Conservation (phyloP, 257 asterid genomes). For the Marsdenia floribunda region DNA sequence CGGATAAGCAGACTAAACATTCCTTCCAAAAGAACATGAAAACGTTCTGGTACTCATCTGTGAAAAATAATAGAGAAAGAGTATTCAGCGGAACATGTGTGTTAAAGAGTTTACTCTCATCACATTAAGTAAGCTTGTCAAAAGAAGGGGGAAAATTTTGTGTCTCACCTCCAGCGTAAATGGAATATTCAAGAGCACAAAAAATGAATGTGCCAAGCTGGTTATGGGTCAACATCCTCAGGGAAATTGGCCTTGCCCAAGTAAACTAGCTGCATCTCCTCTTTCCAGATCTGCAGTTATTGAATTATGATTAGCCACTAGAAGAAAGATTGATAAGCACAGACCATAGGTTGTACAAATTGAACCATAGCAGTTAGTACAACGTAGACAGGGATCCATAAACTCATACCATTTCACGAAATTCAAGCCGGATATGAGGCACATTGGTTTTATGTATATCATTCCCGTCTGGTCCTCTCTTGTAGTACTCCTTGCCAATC, state of each 20-base stretch:
- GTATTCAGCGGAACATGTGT: neutral
- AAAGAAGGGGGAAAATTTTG: too few relatives aligned
- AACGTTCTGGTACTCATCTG: neutral
- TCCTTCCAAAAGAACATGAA: neutral
- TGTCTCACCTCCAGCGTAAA: constrained; percentile 4
- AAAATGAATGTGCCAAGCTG: constrained; percentile 24
- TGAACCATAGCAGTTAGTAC: neutral
- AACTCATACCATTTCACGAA: constrained; percentile 74
- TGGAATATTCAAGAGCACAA: constrained; percentile 1
- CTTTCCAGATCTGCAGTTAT: constrained; percentile 77
- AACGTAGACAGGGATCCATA: neutral
- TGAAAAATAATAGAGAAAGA: neutral
- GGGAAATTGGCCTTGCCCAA: constrained; percentile 67
- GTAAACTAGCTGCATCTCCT: constrained; percentile 87
- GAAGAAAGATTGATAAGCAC: neutral
- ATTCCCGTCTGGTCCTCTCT: constrained; percentile 87
- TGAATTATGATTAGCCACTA: neutral
- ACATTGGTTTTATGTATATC: constrained; percentile 94
- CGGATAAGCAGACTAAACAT: neutral
- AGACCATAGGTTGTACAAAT: neutral
- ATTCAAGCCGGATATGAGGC: constrained; percentile 90
- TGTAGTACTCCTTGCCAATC: constrained; percentile 83
- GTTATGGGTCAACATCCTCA: constrained; percentile 48
- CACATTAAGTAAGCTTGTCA: neutral
- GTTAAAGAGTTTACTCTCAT: neutral